Conservation (phyloP, 2,329 filamentous ascomycete species). For the Diaporthe citrichinensis region DNA sequence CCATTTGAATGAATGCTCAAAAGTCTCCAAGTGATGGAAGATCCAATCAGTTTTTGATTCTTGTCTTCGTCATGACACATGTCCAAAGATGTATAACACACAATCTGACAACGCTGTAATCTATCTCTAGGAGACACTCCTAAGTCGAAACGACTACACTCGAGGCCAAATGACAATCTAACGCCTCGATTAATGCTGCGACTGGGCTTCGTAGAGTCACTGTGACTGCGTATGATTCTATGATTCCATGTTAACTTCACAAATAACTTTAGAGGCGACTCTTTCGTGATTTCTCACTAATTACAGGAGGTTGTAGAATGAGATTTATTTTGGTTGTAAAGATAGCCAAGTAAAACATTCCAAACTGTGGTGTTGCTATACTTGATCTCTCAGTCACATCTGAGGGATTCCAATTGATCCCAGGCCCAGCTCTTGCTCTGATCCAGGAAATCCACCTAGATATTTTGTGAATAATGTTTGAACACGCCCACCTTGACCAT, state of each 20-base stretch:
- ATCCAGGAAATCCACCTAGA: neutral
- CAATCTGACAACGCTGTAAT: neutral
- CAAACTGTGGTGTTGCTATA: neutral
- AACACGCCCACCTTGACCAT: neutral
- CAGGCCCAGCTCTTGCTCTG: too few relatives aligned
- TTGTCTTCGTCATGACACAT: neutral
- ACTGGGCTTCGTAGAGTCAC: too few relatives aligned
- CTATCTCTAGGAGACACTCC: neutral
- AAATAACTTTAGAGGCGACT: neutral
- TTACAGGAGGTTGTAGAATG: too few relatives aligned
- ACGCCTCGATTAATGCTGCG: neutral
- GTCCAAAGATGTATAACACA: neutral
- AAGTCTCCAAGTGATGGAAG: neutral
- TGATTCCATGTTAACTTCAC: neutral
- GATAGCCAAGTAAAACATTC: neutral
- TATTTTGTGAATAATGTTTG: neutral
- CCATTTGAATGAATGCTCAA: neutral
- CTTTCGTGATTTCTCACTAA: neutral
- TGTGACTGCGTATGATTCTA: neutral
- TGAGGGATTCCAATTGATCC: too few relatives aligned
- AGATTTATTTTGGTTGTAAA: too few relatives aligned
- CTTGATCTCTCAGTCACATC: neutral
- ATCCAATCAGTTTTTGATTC: neutral
- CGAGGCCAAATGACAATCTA: neutral
- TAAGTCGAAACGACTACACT: neutral